Conservation (phyloP, 805 yeast species). For the Spathaspora arborariae region DNA sequence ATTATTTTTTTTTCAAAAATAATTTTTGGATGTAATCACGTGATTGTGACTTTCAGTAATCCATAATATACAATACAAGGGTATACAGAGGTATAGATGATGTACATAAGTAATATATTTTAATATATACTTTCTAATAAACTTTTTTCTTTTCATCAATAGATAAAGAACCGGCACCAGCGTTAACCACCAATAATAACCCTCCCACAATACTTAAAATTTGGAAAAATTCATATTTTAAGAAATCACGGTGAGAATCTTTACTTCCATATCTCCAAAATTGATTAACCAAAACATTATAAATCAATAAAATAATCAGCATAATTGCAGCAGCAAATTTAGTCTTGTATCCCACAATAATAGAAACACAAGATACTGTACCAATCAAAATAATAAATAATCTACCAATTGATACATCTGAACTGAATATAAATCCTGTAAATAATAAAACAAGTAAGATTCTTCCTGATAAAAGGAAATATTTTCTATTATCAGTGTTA, state of each 20-base stretch:
- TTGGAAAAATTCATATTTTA: slow-evolving; percentile 92
- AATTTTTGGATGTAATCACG: neutral
- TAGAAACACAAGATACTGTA: slow-evolving; percentile 64
- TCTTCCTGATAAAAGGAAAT: slow-evolving; percentile 83
- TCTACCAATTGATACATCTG: slow-evolving; percentile 66
- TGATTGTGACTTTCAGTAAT: neutral
- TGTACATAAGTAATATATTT: neutral
- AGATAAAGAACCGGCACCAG: slow-evolving; percentile 94
- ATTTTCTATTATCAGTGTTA: slow-evolving; percentile 71
- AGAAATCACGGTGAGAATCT: slow-evolving; percentile 79
- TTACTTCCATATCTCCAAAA: slow-evolving; percentile 77
- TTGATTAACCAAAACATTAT: slow-evolving; percentile 77
- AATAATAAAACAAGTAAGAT: slow-evolving; percentile 80
- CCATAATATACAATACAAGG: neutral
- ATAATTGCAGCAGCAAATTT: slow-evolving; percentile 75
- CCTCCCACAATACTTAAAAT: slow-evolving; percentile 95
- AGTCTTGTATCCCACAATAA: slow-evolving; percentile 90
- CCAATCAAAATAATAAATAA: slow-evolving; percentile 67
- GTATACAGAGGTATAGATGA: neutral
- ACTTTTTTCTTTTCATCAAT: slow-evolving; percentile 95
- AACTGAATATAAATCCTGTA: slow-evolving; percentile 75
- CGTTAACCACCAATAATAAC: slow-evolving; percentile 79
- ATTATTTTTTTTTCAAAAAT: neutral
- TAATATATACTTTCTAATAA: slow-evolving; percentile 38
- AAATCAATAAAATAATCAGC: slow-evolving; percentile 66